phyloP scores from a whole-genome alignment of 192 early-diverging fungal genomes.

The Chytriomyces sp. region DNA sequence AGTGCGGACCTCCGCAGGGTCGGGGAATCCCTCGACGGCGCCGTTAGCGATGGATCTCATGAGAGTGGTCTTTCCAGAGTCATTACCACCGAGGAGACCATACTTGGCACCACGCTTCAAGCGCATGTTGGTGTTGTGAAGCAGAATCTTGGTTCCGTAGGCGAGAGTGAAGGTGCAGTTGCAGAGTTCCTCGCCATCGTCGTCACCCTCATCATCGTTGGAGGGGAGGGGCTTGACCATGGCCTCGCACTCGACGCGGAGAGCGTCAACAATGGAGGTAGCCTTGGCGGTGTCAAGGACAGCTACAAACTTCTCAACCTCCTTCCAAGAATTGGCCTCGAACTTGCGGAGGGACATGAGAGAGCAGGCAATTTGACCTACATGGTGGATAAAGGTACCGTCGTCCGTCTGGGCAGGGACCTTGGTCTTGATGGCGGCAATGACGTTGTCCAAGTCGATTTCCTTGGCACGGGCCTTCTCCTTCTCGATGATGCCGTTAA shows the following conservation, averaged over 20 bases:
- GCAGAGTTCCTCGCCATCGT: constrained; percentile 60
- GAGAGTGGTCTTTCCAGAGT: constrained; percentile 83
- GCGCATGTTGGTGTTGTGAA: constrained; percentile 65
- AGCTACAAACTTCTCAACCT: constrained; percentile 56
- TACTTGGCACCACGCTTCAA: constrained; percentile 79
- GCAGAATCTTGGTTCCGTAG: constrained; percentile 80
- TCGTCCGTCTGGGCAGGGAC: constrained; percentile 49
- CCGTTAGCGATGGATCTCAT: constrained; percentile 85
- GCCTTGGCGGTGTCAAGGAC: constrained; percentile 48
- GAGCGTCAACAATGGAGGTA: constrained; percentile 30
- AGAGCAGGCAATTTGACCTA: constrained; percentile 58
- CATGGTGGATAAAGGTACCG: constrained; percentile 53
- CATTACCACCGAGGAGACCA: constrained; percentile 82
- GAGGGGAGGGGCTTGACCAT: constrained; percentile 48
- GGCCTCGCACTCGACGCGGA: constrained; percentile 24
- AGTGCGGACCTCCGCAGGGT: constrained; percentile 72
- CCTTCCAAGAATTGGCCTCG: constrained; percentile 68
- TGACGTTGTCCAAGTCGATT: constrained; percentile 49
- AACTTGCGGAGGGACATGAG: constrained; percentile 68
- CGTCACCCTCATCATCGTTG: constrained; percentile 42
- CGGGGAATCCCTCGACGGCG: constrained; percentile 81
- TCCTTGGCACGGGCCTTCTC: constrained; percentile 34
- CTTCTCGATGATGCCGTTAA: constrained; percentile 43
- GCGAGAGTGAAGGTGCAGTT: constrained; percentile 84
- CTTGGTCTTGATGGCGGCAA: constrained; percentile 49